A percentile compares a stretch with the other conserved stretches of the same genome.
These are phyloP conservation scores for Entamoeba invadens DNA, from an alignment of 208 protist genomes.

Conservation along the genomic window DNA sequence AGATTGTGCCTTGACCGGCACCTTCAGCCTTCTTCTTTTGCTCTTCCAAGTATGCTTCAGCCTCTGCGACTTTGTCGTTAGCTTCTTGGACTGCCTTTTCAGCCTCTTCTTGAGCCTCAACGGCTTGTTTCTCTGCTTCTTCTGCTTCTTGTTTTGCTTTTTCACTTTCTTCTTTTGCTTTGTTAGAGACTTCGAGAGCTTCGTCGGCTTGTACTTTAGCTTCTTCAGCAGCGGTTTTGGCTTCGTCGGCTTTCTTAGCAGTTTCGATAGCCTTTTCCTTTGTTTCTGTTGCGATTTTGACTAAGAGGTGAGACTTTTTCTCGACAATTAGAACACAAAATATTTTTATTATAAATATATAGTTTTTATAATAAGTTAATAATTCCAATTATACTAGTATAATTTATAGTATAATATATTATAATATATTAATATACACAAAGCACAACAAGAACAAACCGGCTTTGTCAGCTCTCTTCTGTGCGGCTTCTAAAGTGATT, in stretches of 20 bases:
- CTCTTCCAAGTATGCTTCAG: neutral
- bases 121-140: neutral
- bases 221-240: conserved; percentile 14
- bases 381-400: too few relatives aligned
- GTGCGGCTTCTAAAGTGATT: conserved; percentile 23
- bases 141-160: neutral
- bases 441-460: conserved; percentile 3
- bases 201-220: conserved; percentile 12
- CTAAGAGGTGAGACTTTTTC: too few relatives aligned
- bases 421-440: too few relatives aligned
- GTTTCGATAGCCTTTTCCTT: conserved; percentile 7
- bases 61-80: neutral
- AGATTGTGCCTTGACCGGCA: conserved; percentile 11
- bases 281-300: neutral
- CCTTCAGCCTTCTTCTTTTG: neutral
- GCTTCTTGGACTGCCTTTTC: neutral
- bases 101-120: conserved; percentile 1
- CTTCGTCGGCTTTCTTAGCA: neutral
- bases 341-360: too few relatives aligned
- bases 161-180: conserved; percentile 11
- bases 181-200: too few relatives aligned
- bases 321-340: too few relatives aligned
- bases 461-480: conserved; percentile 30
- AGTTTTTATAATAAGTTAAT: too few relatives aligned
- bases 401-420: too few relatives aligned